Conservation (phyloP, 768 basidiomycete genomes). For the Pisolithus marmoratus region DNA sequence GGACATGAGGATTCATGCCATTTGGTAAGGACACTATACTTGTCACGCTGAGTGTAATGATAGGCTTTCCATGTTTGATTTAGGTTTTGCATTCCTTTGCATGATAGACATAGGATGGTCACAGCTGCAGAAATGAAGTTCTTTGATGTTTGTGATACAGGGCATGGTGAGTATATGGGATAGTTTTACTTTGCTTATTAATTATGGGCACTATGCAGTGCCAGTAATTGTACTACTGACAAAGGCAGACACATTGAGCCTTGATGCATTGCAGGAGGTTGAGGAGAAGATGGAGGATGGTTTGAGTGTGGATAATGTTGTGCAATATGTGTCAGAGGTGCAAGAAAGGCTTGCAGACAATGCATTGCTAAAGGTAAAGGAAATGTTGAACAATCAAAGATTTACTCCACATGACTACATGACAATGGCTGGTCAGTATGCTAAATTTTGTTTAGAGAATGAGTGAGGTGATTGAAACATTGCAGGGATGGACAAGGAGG, state of each 20-base stretch:
- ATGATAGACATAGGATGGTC: slow-evolving; percentile 19
- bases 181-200: too few species aligned
- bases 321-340: slow-evolving; percentile 5
- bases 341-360: slow-evolving; percentile 1
- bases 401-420: neutral
- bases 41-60: neutral
- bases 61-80: neutral
- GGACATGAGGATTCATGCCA: slow-evolving; percentile 30
- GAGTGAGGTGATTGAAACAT: too few species aligned
- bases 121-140: slow-evolving; percentile 24
- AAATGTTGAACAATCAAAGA: neutral
- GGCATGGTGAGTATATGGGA: neutral
- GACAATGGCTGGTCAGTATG: neutral
- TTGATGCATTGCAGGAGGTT: slow-evolving; percentile 12
- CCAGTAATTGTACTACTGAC: slow-evolving; percentile 36
- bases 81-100: slow-evolving; percentile 36
- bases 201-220: too few species aligned
- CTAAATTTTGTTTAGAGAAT: too few species aligned
- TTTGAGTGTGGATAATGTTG: slow-evolving; percentile 5
- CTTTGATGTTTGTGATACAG: slow-evolving; percentile 21
- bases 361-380: neutral
- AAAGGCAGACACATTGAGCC: slow-evolving; percentile 29
- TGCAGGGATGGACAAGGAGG: too few species aligned
- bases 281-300: slow-evolving; percentile 6
- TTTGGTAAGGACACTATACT: slow-evolving; percentile 25